A percentile compares a stretch with the other conserved stretches of the same genome.
phyloP scores from a whole-genome alignment of 2,329 filamentous ascomycete genomes.

The Neocatenulostroma microsporum region DNA sequence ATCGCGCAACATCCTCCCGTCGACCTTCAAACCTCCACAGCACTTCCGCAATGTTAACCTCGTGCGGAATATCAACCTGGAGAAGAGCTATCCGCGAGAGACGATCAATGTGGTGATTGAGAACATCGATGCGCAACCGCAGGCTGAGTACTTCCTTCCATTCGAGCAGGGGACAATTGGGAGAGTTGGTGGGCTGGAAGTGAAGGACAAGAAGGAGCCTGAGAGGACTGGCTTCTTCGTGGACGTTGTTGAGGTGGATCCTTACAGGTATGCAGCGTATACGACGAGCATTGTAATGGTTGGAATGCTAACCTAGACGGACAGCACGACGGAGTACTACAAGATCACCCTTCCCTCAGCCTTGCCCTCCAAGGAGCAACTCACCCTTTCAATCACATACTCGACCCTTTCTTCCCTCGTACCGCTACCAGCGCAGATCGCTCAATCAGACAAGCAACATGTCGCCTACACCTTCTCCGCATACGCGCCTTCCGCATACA shows the following conservation, averaged over 20 bases:
- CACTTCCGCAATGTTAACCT: slow-evolving; percentile 93
- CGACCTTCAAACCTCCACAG: slow-evolving; percentile 69
- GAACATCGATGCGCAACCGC: slow-evolving; percentile 70
- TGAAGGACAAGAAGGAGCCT: slow-evolving; percentile 80
- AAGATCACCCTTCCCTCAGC: slow-evolving; percentile 69
- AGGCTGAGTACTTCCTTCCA: slow-evolving; percentile 84
- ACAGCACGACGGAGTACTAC: slow-evolving; percentile 60
- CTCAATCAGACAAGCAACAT: slow-evolving; percentile 81
- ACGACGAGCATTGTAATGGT: background rate
- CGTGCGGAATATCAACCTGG: slow-evolving; percentile 80
- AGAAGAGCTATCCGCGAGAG: slow-evolving; percentile 87
- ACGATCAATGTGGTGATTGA: slow-evolving; percentile 90
- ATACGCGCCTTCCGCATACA: slow-evolving; percentile 75
- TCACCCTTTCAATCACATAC: slow-evolving; percentile 83
- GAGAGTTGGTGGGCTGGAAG: slow-evolving; percentile 77
- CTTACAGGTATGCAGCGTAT: slow-evolving; percentile 39
- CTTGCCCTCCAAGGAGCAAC: slow-evolving; percentile 66
- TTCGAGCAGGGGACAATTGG: slow-evolving; percentile 70
- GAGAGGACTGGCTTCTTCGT: slow-evolving; percentile 58
- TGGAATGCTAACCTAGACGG: slow-evolving; percentile 6
- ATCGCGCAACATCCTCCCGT: slow-evolving; percentile 41
- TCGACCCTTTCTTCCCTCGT: slow-evolving; percentile 68
- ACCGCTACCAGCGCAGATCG: slow-evolving; percentile 72
- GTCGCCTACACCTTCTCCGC: slow-evolving; percentile 79
- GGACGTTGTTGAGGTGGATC: slow-evolving; percentile 55